Evolutionary conservation across 2,329 filamentous ascomycete species (phyloP).

Genomic region (Fusarium sp.): DNA sequence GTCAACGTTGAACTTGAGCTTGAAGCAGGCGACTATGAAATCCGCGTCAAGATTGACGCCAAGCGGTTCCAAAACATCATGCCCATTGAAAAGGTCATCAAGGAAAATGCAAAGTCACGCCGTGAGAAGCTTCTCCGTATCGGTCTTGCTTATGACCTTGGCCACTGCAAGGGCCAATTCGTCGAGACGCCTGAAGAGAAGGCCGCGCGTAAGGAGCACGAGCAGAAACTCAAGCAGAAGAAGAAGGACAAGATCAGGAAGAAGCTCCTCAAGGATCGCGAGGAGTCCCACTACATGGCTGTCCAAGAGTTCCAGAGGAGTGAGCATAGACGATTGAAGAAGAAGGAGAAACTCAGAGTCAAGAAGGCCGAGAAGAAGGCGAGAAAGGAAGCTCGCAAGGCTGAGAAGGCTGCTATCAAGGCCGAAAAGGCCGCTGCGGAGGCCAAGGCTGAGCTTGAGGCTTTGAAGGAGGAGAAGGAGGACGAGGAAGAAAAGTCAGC

Average conservation of each 20-base stretch:
- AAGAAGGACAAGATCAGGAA: constrained; percentile 54
- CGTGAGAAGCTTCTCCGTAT: constrained; percentile 81
- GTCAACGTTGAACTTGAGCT: constrained; percentile 84
- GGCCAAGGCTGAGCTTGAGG: constrained; percentile 51
- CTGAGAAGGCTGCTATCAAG: constrained; percentile 32
- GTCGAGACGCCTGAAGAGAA: constrained; percentile 66
- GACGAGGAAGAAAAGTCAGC: constrained; percentile 39
- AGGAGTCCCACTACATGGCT: constrained; percentile 55
- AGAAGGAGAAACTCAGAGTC: constrained; percentile 86
- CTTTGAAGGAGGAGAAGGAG: constrained; percentile 15
- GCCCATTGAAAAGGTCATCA: constrained; percentile 77
- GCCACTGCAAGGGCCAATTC: constrained; percentile 74
- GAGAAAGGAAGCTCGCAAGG: constrained; percentile 24
- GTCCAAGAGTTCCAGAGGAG: constrained; percentile 56
- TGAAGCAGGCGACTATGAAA: constrained; percentile 80
- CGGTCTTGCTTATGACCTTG: constrained; percentile 79
- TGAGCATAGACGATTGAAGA: constrained; percentile 61
- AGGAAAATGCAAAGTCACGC: constrained; percentile 71
- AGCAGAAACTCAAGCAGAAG: constrained; percentile 60
- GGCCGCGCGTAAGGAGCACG: constrained; percentile 61
- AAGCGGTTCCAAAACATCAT: constrained; percentile 66
- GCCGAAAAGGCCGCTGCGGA: constrained; percentile 43
- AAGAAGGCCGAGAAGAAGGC: constrained; percentile 71
- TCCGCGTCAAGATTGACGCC: constrained; percentile 82
- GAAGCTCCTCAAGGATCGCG: constrained; percentile 61